Base-by-base conservation (phyloP, 495 filamentous ascomycete genomes). In the Astrocystis sublimbata region DNA sequence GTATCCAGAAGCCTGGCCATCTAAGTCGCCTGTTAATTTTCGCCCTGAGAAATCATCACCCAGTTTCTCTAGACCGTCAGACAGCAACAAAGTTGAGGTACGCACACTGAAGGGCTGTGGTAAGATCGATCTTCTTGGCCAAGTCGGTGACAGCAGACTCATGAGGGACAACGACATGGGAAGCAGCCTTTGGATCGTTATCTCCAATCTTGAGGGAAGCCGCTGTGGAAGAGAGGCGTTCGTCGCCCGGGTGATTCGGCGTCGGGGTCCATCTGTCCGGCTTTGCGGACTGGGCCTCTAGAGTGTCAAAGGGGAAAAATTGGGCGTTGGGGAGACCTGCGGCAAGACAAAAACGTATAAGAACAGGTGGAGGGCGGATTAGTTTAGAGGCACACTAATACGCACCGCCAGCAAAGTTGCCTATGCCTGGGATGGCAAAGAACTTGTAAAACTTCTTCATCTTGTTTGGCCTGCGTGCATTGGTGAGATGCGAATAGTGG, bases 281-380 rank as follows among this genome's bases (percentile, higher is more conserved):
- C 26, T 82, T 83, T 10, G 92, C 91, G 54, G 85, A 81, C 60
- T 87, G 83, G n/a, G 91, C 89, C 73, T 93, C 91, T 28, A 96
- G 85, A 0, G 91, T 96, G 60, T 97, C 92, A 72, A 89, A 97
- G 15, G 93, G 93, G 70, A 97, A 97, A 75, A 91, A 91, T 33
- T 82, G 83, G 13, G 85, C 74, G 72, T 92, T 88, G 21, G 93
- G 93, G 13, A 96, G 83, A 51, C 90, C 90, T 92, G 67, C 19
- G 51, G 13, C 3, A 36, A 60, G 17, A 31, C 10, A 60, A 19
- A 28, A 12, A 17, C 7, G 58, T 45, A 23, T 28, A n/a, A n/a
- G 36, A 5, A 33, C 33, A 24, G 38, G 19, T 13, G 49, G n/a
- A 57, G 15, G 35, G 19, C 4, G 41, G 55, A 58, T 15, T 1